Percentiles rank a stretch among this genome's conserved stretches.
These are phyloP conservation scores for Diutina scorzettiae DNA, from an alignment of 1,139 yeast species.

Conservation along the genomic window DNA sequence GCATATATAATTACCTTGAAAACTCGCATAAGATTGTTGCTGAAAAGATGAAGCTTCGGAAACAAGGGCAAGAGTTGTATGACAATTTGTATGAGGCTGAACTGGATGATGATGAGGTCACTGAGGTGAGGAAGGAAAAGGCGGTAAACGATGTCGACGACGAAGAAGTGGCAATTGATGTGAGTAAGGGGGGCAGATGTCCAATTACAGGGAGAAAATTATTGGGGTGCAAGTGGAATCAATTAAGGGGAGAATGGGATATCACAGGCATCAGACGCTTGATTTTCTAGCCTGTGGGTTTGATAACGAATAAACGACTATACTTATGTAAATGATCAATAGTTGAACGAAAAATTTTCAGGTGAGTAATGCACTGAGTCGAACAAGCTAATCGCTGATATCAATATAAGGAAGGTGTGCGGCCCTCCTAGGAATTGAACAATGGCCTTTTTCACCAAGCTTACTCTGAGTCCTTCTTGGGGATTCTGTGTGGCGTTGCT, in stretches of 20 bases:
- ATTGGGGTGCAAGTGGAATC: constrained; percentile 60
- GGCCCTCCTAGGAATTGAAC: no score
- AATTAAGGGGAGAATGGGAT: constrained; percentile 51
- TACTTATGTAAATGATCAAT: no score
- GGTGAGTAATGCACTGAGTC: no score
- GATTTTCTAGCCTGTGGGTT: constrained; percentile 16
- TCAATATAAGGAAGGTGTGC: no score
- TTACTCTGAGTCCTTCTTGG: no score
- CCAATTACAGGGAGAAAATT: constrained; percentile 72
- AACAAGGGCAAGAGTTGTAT: constrained; percentile 5
- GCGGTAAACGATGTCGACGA: constrained; percentile 13
- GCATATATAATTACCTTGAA: constrained; percentile 59
- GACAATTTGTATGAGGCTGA: constrained; percentile 9
- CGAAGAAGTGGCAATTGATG: constrained; percentile 12
- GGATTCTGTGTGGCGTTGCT: no score
- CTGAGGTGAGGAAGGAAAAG: constrained; percentile 8
- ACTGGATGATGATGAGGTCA: constrained; percentile 12
- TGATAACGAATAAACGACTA: neutral
- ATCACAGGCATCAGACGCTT: constrained; percentile 65
- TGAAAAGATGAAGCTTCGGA: constrained; percentile 11
- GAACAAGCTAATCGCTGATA: no score
- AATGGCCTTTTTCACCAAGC: no score
- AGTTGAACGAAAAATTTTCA: no score
- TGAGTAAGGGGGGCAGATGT: constrained; percentile 56
- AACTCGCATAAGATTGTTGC: constrained; percentile 29